Conservation (phyloP, 805 yeast genomes). For the Metschnikowia bowlesiae region DNA sequence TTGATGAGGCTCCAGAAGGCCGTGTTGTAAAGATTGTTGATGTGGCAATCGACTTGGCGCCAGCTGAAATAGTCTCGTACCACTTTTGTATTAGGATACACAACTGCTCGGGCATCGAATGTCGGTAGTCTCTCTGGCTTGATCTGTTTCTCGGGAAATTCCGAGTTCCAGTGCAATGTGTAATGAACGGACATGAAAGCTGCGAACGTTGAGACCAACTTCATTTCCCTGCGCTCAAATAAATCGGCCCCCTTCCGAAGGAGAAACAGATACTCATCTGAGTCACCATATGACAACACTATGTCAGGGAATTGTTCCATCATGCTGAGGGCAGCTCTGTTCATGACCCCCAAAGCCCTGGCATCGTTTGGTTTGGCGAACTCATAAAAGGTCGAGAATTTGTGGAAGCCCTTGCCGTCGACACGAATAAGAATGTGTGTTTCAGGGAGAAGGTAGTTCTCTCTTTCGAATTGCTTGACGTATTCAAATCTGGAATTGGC, state of each 20-base stretch:
- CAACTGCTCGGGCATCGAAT: conserved; percentile 87
- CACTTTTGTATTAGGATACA: conserved; percentile 61
- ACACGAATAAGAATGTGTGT: conserved; percentile 79
- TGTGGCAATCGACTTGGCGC: conserved; percentile 97
- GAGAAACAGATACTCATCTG: conserved; percentile 90
- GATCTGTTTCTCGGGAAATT: conserved; percentile 49
- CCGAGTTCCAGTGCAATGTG: conserved; percentile 58
- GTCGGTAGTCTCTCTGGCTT: conserved; percentile 61
- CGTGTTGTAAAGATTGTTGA: conserved; percentile 90
- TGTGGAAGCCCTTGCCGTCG: conserved; percentile 94
- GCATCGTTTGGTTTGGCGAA: conserved; percentile 87
- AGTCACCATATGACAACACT: conserved; percentile 84
- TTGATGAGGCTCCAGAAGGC: conserved; percentile 82
- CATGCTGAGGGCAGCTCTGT: conserved; percentile 66
- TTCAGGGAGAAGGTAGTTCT: conserved; percentile 67
- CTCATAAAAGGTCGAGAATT: conserved; percentile 65
- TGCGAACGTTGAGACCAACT: conserved; percentile 76
- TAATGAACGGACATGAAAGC: conserved; percentile 79
- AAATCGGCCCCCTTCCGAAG: conserved; percentile 57
- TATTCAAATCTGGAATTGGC: conserved; percentile 87
- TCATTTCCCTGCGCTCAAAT: conserved; percentile 80
- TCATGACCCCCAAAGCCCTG: conserved; percentile 75
- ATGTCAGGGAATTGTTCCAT: conserved; percentile 67
- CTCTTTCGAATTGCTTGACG: conserved; percentile 76
- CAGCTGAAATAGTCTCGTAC: conserved; percentile 84